phyloP scores from a whole-genome alignment of 257 asterid genomes.

The Solanum lycopersicoides region DNA sequence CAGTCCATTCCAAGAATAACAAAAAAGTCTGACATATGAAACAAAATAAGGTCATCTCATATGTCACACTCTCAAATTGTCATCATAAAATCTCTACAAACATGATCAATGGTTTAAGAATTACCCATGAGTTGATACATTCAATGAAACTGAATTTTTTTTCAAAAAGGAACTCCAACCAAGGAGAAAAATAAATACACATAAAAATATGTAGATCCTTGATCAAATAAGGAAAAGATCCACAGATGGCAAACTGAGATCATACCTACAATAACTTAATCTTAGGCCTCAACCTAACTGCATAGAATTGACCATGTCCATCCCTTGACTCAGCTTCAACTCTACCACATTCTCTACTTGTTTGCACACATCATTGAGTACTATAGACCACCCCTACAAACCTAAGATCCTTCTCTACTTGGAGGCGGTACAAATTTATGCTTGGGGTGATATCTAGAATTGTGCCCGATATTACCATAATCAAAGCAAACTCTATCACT shows the following conservation, averaged over 20 bases:
- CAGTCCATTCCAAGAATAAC: background rate
- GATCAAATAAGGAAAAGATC: background rate
- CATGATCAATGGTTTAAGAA: background rate
- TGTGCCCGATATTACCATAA: background rate
- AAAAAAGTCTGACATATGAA: no score
- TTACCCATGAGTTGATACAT: background rate
- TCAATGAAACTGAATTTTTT: background rate
- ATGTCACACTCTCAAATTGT: background rate
- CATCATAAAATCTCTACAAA: background rate
- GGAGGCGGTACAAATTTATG: background rate
- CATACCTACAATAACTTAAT: background rate
- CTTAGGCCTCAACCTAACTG: background rate
- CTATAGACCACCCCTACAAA: background rate
- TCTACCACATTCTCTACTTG: no score
- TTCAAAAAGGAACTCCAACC: background rate
- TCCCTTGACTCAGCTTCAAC: background rate
- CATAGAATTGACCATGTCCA: background rate
- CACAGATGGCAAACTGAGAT: background rate
- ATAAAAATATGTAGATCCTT: no score
- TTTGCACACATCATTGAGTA: background rate
- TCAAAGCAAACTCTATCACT: background rate
- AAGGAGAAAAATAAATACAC: background rate
- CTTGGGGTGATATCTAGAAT: background rate
- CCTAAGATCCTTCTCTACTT: background rate
- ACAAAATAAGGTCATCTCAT: background rate